Evolutionary conservation across 257 asterid genomes (phyloP), one percentile per base, ranked within the genome.

Genomic region (Plantago major): DNA sequence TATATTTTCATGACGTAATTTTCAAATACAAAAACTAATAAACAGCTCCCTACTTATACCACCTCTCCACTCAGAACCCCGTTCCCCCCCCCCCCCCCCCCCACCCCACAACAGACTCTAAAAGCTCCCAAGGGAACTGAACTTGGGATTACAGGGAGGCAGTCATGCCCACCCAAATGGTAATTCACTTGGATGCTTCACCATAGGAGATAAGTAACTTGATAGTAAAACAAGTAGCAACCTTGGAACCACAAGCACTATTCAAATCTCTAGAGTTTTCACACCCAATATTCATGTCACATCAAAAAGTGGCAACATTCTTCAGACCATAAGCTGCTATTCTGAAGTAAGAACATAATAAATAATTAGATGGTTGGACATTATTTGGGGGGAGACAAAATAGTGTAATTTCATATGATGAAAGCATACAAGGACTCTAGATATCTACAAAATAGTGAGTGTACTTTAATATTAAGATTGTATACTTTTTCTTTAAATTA

Each of bases 221-320:
- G 47, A 45, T 19, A 38, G 16, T 45, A 38, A 33, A 48, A n/a
- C 44, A n/a, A 51, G 26, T 42, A 51, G 37, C 38, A 70, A 48
- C 63, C 46, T 67, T 57, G 67, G 52, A 46, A 61, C 58, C 28
- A 46, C 66, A 19, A 62, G 45, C 53, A 60, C 65, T 38, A 13
- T 57, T 45, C 13, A 10, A n/a, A 42, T 46, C 28, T 33, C 12
- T 46, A 63, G 58, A 60, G 42, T 5, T 55, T 45, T 42, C 48
- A 45, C 50, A 61, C 42, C 40, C 51, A 14, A 17, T 52, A 48
- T 55, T 16, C 9, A 43, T 17, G 48, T 16, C 18, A 37, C 51
- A 55, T 30, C 26, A 48, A 54, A 26, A 7, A 63, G 18, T 22
- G 64, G 55, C 40, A 51, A 16, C 14, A 38, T 58, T 38, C 42